Conservation (phyloP, 1,284 basidiomycete genomes). For the Cryptococcus hybrid region DNA sequence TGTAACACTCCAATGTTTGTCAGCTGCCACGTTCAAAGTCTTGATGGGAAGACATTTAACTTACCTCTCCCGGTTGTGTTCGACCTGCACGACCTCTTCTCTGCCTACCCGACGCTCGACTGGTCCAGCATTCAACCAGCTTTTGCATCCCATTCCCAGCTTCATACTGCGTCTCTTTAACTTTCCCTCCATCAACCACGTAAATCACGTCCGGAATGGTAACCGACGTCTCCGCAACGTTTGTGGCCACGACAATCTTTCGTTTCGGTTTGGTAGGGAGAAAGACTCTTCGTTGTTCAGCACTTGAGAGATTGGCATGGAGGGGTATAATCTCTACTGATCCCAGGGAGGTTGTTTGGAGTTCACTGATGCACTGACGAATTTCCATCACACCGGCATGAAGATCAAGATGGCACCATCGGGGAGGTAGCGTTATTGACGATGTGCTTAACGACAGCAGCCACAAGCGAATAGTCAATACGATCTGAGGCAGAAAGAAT, state of each 20-base stretch:
- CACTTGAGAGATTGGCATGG: conserved; percentile 82
- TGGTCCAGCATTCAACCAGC: conserved; percentile 67
- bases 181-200: conserved; percentile 81
- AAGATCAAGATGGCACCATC: conserved; percentile 78
- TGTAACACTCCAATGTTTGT: conserved; percentile 58
- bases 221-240: conserved; percentile 84
- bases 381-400: conserved; percentile 87
- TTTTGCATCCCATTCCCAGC: conserved; percentile 70
- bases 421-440: conserved; percentile 54
- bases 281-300: conserved; percentile 83
- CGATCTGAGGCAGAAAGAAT: conserved; percentile 62
- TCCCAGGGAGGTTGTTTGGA: conserved; percentile 53
- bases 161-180: conserved; percentile 87
- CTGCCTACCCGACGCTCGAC: conserved; percentile 77
- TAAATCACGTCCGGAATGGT: conserved; percentile 89
- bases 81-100: conserved; percentile 87
- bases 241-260: conserved; percentile 88
- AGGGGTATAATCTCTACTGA: conserved; percentile 71
- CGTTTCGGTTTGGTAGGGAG: conserved; percentile 65
- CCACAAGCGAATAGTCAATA: conserved; percentile 77
- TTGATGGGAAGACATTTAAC: not conserved
- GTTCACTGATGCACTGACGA: conserved; percentile 70
- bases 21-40: not conserved
- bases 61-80: conserved; percentile 65
- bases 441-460: conserved; percentile 65